Evolutionary conservation across 345 rosid genomes (phyloP), one percentile per base, ranked within the genome.

Genomic region (Populus alba): DNA sequence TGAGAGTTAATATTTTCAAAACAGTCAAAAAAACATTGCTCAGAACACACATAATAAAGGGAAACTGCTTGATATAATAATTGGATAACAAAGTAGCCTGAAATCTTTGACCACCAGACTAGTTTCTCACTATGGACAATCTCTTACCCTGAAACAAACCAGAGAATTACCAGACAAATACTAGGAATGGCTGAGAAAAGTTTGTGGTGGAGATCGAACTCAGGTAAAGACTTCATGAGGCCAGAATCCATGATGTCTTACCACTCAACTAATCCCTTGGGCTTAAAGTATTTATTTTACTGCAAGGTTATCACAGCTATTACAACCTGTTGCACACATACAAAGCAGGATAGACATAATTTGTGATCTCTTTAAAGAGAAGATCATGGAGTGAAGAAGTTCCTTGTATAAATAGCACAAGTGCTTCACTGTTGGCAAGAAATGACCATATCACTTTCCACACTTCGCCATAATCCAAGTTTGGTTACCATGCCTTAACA

Each of bases 121-220:
- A 70, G 43, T 70, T 13, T 47, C 63, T 27, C n/a, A 51, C 22
- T 8, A 1, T 49, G 55, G 3, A 11, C 31, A 71, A 22, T 71
- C 62, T 71, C 74, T 61, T n/a, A 15, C 10, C 63, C 18, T 29
- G 31, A 72, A 72, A 72, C 33, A 57, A 72, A 72, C 47, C 29
- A 51, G 45, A 55, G 15, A 49, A 20, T 3, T 0, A 35, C 75
- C 61, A 20, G 45, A 7, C 23, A 12, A 18, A 5, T 31, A 18
- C 20, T 17, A 31, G 57, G 7, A 23, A n/a, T 15, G 53, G 6
- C 18, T 15, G 53, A 47, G 18, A 43, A 8, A 25, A 16, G 31
- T 70, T 23, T 27, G 5, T 39, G 17, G 33, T 33, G 23, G 22
- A 15, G 53, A 47, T 47, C 18, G 0, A 53, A 33, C 15, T 51